Conservation (phyloP, 306 rosid genomes). For the Cicer yamashitae region DNA sequence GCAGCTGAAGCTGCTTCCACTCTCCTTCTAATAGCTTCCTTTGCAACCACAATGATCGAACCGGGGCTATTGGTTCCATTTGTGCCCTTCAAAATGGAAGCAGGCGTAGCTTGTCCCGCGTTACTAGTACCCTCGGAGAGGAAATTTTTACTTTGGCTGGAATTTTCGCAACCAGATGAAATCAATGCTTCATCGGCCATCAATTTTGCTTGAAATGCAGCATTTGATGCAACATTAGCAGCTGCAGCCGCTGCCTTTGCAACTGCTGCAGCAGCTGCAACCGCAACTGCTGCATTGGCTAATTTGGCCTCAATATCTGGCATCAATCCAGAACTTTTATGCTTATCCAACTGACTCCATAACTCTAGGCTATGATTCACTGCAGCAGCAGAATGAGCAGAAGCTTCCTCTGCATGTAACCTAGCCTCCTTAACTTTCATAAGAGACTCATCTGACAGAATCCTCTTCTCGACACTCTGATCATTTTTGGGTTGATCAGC, state of each 20-base stretch:
- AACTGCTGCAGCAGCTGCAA: constrained; percentile 94
- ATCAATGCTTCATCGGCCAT: constrained; percentile 89
- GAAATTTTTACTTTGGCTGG: constrained; percentile 52
- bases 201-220: constrained; percentile 91
- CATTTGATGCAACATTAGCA: constrained; percentile 94
- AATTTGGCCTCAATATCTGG: constrained; percentile 78
- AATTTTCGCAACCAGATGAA: constrained; percentile 55
- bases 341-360: constrained; percentile 84
- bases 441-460: constrained; percentile 74
- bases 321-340: constrained; percentile 70
- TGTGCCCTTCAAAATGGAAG: constrained; percentile 75
- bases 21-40: constrained; percentile 83
- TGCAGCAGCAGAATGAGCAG: constrained; percentile 79
- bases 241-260: constrained; percentile 98
- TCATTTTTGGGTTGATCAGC: constrained; percentile 58
- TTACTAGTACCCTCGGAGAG: constrained; percentile 52
- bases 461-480: constrained; percentile 55
- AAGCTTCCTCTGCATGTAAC: constrained; percentile 85
- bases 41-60: constrained; percentile 77
- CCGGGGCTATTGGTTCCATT: constrained; percentile 68
- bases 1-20: constrained; percentile 98
- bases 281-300: constrained; percentile 90
- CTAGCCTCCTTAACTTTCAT: constrained; percentile 88
- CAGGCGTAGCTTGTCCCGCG: constrained; percentile 69
- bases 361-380: constrained; percentile 80